phyloP scores from a whole-genome alignment of 1,284 basidiomycete genomes.

The Moesziomyces parantarcticus region DNA sequence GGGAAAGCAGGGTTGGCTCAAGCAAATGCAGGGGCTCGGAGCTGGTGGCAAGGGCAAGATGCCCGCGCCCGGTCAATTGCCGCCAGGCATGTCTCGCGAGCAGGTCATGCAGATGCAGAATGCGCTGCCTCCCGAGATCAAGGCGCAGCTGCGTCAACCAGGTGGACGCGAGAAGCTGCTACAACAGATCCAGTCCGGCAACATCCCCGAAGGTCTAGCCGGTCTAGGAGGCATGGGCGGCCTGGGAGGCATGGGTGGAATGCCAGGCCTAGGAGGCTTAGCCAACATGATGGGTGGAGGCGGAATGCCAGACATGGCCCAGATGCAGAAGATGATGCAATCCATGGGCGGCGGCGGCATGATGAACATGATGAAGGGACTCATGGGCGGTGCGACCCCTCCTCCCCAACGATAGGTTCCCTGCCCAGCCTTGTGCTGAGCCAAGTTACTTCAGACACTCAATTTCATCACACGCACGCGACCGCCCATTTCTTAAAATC shows the following conservation, averaged over 20 bases:
- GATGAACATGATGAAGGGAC: constrained; percentile 80
- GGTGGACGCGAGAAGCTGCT: constrained; percentile 63
- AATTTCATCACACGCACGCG: too few species aligned
- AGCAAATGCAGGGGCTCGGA: constrained; percentile 56
- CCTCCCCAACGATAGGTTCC: constrained; percentile 1
- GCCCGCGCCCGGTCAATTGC: constrained; percentile 56
- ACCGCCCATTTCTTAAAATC: too few species aligned
- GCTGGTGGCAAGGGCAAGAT: constrained; percentile 49
- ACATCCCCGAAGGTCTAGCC: constrained; percentile 44
- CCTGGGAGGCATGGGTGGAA: constrained; percentile 30
- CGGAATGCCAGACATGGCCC: constrained; percentile 58
- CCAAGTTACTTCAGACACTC: background rate
- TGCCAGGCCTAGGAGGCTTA: constrained; percentile 40
- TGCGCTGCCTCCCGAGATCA: constrained; percentile 64
- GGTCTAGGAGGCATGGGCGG: constrained; percentile 49
- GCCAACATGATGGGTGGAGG: constrained; percentile 39
- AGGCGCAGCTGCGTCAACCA: constrained; percentile 65
- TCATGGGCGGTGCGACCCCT: constrained; percentile 76
- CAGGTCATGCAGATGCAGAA: constrained; percentile 66
- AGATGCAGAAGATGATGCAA: constrained; percentile 68
- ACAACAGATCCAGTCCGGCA: constrained; percentile 57
- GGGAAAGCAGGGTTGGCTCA: constrained; percentile 81
- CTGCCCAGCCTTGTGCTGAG: background rate
- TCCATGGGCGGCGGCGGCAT: constrained; percentile 68
- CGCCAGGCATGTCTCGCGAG: constrained; percentile 63